Conservation (phyloP, 2,329 filamentous ascomycete species). For the Fusarium dlaminii region DNA sequence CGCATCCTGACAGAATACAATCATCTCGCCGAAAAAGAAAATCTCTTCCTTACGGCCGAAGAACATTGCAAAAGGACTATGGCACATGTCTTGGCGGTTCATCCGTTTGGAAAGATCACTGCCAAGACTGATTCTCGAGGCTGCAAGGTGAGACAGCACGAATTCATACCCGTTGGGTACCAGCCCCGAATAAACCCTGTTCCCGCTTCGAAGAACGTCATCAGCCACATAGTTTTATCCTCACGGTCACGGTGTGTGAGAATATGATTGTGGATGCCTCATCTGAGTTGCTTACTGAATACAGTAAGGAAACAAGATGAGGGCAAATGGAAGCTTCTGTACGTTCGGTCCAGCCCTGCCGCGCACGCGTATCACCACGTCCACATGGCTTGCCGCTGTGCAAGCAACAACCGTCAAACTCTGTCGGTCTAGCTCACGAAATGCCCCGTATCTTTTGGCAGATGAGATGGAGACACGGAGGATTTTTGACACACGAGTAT, state of each 20-base stretch:
- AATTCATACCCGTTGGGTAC: neutral
- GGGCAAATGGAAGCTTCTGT: conserved; percentile 2
- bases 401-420: conserved; percentile 8
- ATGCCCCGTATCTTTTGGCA: neutral
- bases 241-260: conserved; percentile 6
- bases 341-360: conserved; percentile 8
- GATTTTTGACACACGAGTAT: conserved; percentile 17
- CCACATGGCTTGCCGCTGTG: conserved; percentile 27
- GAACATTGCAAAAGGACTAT: neutral
- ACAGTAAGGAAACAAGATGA: conserved; percentile 7
- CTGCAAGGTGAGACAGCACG: neutral
- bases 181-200: neutral
- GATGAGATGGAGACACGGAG: neutral
- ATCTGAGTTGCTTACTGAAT: conserved; percentile 9
- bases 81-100: neutral
- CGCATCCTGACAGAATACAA: neutral
- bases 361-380: conserved; percentile 12
- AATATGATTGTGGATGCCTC: neutral
- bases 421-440: neutral
- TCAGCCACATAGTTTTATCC: conserved; percentile 9
- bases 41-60: conserved; percentile 14
- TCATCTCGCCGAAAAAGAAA: neutral
- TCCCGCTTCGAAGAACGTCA: conserved; percentile 2
- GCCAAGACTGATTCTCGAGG: neutral
- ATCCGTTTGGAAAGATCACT: neutral